Percentiles rank a stretch among this genome's conserved stretches.
phyloP scores from a whole-genome alignment of 148 eudicot genomes.

The Spergularia bocconei region DNA sequence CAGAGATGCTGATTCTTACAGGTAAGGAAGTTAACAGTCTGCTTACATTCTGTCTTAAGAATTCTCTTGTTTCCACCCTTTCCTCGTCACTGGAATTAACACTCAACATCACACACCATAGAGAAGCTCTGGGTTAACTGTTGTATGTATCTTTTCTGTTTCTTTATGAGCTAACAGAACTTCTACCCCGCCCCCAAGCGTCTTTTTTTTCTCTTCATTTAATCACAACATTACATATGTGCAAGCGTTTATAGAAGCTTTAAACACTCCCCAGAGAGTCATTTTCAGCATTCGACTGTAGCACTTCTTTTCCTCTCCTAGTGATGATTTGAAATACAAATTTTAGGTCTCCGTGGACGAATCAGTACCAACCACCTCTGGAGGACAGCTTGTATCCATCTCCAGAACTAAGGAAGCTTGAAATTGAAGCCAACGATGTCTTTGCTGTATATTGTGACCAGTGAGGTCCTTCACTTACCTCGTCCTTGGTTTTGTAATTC shows the following conservation, averaged over 20 bases:
- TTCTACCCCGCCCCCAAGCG: background rate
- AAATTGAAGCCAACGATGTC: slow-evolving; percentile 95
- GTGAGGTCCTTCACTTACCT: slow-evolving; percentile 98
- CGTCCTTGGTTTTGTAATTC: slow-evolving; percentile 30
- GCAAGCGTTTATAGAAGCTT: background rate
- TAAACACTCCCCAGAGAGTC: background rate
- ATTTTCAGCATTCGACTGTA: background rate
- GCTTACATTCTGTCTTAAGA: background rate
- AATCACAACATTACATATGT: background rate
- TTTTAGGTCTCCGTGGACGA: slow-evolving; percentile 94
- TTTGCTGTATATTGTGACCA: slow-evolving; percentile 98
- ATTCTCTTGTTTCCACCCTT: background rate
- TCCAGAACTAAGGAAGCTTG: slow-evolving; percentile 82
- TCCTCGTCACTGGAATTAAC: background rate
- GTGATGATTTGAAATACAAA: background rate
- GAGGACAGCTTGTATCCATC: slow-evolving; percentile 88
- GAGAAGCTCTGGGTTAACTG: background rate
- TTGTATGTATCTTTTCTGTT: background rate
- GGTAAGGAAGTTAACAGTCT: slow-evolving; percentile 36
- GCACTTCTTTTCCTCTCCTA: background rate
- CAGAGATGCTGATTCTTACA: slow-evolving; percentile 95
- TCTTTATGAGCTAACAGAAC: background rate
- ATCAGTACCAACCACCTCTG: slow-evolving; percentile 84
- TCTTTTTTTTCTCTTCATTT: background rate
- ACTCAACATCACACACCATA: background rate